phyloP scores from a whole-genome alignment of 2,329 filamentous ascomycete genomes.

The Aureobasidium musti region DNA sequence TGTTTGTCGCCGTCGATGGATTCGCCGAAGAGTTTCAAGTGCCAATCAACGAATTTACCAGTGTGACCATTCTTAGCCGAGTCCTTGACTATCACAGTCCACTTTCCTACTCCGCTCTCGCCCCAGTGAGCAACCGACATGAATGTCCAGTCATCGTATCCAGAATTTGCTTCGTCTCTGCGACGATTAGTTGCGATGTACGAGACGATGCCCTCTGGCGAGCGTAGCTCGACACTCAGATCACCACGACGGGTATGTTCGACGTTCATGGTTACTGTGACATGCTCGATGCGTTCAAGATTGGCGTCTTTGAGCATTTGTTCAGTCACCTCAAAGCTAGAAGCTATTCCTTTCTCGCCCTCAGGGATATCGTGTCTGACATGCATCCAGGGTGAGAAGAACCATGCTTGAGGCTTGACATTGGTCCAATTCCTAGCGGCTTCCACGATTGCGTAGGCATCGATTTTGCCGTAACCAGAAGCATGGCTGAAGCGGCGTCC shows the following conservation, averaged over 20 bases:
- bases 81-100: constrained; percentile 90
- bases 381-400: constrained; percentile 88
- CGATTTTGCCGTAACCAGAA: constrained; percentile 94
- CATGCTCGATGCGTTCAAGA: constrained; percentile 83
- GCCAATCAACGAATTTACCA: constrained; percentile 87
- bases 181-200: constrained; percentile 76
- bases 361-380: constrained; percentile 85
- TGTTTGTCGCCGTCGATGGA: constrained; percentile 74
- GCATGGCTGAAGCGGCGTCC: constrained; percentile 91
- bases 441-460: constrained; percentile 82
- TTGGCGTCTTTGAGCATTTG: constrained; percentile 82
- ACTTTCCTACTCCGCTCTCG: constrained; percentile 81
- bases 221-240: constrained; percentile 86
- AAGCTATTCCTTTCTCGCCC: constrained; percentile 75
- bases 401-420: constrained; percentile 96
- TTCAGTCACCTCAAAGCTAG: constrained; percentile 77
- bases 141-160: constrained; percentile 96
- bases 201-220: constrained; percentile 77
- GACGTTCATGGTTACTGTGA: constrained; percentile 97
- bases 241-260: constrained; percentile 85
- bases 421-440: constrained; percentile 80
- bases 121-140: constrained; percentile 99
- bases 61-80: constrained; percentile 72
- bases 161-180: constrained; percentile 64
- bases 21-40: constrained; percentile 92